A percentile compares a stretch with the other conserved stretches of the same genome.
Evolutionary conservation across 768 basidiomycete genomes (phyloP).

Genomic region (Paxillus rubicundulus): DNA sequence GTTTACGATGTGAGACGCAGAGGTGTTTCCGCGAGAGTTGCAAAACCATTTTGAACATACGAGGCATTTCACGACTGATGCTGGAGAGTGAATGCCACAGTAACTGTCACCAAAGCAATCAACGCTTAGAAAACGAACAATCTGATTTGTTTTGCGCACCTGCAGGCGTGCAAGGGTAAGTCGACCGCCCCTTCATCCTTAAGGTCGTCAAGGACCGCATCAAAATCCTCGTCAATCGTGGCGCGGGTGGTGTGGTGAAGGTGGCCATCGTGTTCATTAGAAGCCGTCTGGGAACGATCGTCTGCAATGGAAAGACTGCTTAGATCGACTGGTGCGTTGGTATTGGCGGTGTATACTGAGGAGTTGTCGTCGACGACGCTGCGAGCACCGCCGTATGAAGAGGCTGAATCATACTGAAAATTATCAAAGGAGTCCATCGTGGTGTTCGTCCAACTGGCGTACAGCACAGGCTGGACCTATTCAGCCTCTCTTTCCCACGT

Average conservation of each 20-base stretch:
- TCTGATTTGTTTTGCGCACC: slow-evolving; percentile 46
- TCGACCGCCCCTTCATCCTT: slow-evolving; percentile 79
- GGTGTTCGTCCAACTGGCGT: slow-evolving; percentile 15
- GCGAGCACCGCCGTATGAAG: slow-evolving; percentile 69
- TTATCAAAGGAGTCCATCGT: slow-evolving; percentile 82
- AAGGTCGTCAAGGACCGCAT: slow-evolving; percentile 84
- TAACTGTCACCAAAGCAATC: slow-evolving; percentile 54
- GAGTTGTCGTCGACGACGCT: slow-evolving; percentile 77
- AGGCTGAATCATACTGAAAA: slow-evolving; percentile 81
- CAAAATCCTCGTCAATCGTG: slow-evolving; percentile 78
- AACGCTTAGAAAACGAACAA: slow-evolving; percentile 5
- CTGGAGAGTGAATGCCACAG: slow-evolving; percentile 96
- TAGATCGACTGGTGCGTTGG: slow-evolving; percentile 60
- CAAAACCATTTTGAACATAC: slow-evolving; percentile 97
- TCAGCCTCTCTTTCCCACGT: slow-evolving; percentile 27
- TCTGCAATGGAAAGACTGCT: slow-evolving; percentile 67
- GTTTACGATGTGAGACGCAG: slow-evolving; percentile 98
- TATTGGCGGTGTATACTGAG: slow-evolving; percentile 75
- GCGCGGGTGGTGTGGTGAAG: slow-evolving; percentile 34
- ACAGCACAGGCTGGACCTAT: slow-evolving; percentile 5
- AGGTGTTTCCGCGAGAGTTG: slow-evolving; percentile 96
- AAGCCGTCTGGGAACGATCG: slow-evolving; percentile 46
- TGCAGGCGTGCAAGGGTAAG: slow-evolving; percentile 93
- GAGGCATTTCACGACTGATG: slow-evolving; percentile 94
- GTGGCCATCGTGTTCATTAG: slow-evolving; percentile 39